Base-by-base conservation (phyloP, 2,329 filamentous ascomycete species). In the Hymenoscyphus infarciens region DNA sequence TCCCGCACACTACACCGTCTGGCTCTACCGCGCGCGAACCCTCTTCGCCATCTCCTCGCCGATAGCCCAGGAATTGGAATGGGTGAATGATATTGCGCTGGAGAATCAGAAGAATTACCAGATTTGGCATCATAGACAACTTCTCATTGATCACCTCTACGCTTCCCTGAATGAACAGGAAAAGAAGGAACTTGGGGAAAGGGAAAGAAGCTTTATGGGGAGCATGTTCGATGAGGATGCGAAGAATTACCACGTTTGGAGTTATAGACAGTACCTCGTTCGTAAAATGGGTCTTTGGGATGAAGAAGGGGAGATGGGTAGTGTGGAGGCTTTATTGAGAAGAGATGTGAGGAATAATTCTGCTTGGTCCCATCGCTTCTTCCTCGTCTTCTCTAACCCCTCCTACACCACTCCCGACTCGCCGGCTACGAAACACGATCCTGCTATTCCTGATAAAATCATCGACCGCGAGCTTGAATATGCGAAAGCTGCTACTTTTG, bases 181-280 rank as follows among this genome's bases (percentile, higher is more conserved):
- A 69, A 81, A 81, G 63, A 78, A 84, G 15, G 80, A 74, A 19
- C 82, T 91, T 59, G 85, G 84, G 11, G 75, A 80, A 3, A 84
- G 83, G 3, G 95, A 99, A 77, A 81, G 83, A 22, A 81, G 81
- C 15, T 98, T 98, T 75, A 83, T 97, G 64, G 83, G 82, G 63
- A 77, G 82, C 56, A 98, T 99, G 84, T 87, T 99, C 61, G 83
- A 82, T 49, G 83, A 90, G 70, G 95, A 99, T 75, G 86, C 89
- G 57, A 99, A 99, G 79, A 99, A 99, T 80, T 98, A 99, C 75
- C 95, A 99, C 75, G 95, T 98, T 56, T 99, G 95, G 95, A 92
- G 88, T 61, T 99, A 98, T 79, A 84, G 95, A 63, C 92, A 97
- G 75, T 87, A 84, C 72, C 76, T 88, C 22, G 83, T 87, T 49